Evolutionary conservation across 441 rosid species (phyloP).

Genomic region (Adansonia rubrostipa): DNA sequence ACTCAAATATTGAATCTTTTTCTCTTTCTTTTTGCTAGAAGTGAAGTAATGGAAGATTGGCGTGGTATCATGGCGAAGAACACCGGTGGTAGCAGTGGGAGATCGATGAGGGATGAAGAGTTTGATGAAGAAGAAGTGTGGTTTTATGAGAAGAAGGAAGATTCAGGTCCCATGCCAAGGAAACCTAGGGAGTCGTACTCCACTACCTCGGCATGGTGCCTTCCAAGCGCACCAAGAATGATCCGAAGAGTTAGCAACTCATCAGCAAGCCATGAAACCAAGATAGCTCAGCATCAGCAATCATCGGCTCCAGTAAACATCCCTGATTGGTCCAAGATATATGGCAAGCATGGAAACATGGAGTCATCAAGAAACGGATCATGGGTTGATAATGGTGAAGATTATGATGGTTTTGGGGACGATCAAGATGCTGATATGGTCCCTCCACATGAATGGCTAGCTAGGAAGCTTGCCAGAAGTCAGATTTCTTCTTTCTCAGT

Average conservation of each 20-base stretch:
- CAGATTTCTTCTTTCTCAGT: constrained; percentile 89
- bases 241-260: constrained; percentile 35
- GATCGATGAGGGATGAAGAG: constrained; percentile 52
- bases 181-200: constrained; percentile 35
- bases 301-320: constrained; percentile 78
- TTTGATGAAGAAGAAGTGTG: constrained; percentile 84
- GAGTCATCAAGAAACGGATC: constrained; percentile 32
- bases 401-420: background rate
- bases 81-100: constrained; percentile 32
- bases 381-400: constrained; percentile 22
- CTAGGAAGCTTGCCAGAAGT: constrained; percentile 77
- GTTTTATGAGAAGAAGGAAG: constrained; percentile 51
- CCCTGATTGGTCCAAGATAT: constrained; percentile 85
- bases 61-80: constrained; percentile 37
- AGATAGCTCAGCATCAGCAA: constrained; percentile 38
- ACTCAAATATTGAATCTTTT: background rate
- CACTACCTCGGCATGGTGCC: constrained; percentile 45
- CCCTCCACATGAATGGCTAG: constrained; percentile 97
- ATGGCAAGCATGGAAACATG: constrained; percentile 45
- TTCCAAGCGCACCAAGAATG: constrained; percentile 51
- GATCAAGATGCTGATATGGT: constrained; percentile 55
- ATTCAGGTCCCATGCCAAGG: constrained; percentile 44
- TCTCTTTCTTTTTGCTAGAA: background rate
- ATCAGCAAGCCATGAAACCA: constrained; percentile 35
- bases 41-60: constrained; percentile 41